Evolutionary conservation across 768 basidiomycete species (phyloP).

Genomic region (Leccinum fibrillosum): DNA sequence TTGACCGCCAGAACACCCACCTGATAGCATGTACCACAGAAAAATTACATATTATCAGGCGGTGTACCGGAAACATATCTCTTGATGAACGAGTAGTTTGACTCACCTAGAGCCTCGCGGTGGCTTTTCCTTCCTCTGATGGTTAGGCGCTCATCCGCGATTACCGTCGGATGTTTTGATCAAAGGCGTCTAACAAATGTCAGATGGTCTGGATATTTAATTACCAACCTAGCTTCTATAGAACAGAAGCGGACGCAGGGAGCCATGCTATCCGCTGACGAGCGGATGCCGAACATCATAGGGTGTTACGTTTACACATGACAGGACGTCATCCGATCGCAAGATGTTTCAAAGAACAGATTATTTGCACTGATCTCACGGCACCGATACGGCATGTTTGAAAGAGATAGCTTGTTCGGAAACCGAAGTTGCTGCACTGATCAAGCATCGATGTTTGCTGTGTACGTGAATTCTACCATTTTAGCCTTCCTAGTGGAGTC

Average conservation of each 20-base stretch:
- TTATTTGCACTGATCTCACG: neutral
- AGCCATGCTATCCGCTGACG: neutral
- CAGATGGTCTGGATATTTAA: neutral
- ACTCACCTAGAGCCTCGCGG: neutral
- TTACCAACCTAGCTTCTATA: neutral
- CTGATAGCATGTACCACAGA: neutral
- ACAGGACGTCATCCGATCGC: neutral
- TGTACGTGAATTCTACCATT: neutral
- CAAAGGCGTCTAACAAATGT: neutral
- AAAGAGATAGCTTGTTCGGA: neutral
- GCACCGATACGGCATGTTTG: neutral
- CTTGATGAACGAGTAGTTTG: neutral
- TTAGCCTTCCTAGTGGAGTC: neutral
- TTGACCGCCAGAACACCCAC: neutral
- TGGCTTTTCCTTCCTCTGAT: neutral
- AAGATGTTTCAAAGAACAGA: neutral
- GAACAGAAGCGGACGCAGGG: neutral
- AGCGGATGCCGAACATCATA: neutral
- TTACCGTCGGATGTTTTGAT: neutral
- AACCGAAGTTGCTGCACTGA: neutral
- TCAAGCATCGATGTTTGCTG: neutral
- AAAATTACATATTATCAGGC: neutral
- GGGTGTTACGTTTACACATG: neutral
- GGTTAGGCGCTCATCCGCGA: neutral
- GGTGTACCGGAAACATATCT: neutral